Evolutionary conservation across 228 moss, liverwort and hornwort genomes (phyloP), one percentile per base, ranked within the genome.

Genomic region (Sphagnum magellanicum): DNA sequence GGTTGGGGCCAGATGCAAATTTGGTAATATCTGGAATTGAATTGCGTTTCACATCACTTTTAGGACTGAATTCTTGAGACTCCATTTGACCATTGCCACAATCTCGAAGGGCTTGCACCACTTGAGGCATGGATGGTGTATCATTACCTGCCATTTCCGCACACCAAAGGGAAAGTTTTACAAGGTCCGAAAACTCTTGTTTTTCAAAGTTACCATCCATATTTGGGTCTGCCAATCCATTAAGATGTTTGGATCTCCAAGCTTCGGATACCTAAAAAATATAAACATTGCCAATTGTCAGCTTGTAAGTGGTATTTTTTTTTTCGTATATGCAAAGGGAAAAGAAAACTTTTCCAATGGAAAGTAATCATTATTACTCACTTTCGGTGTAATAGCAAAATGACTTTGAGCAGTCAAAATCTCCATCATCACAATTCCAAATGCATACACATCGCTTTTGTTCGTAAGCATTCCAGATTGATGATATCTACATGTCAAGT

Each of bases 401-500:
- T 80, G 75, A 70, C 70, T 66, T 63, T 74, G 72, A 51, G 81
- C 87, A 8, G 81, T 81, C 52, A 81, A 62, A 47, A 81, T 61
- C 75, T 81, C 81, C 81, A 78, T 81, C 0, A 81, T 51, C 72
- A 81, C 81, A 46, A 75, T 78, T 53, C 81, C 78, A 51, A 69
- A 81, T 16, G 81, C 81, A 59, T 81, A 81, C 53, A 81, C 81
- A 70, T 81, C 81, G 61, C 81, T 81, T 61, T 81, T 81, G 59
- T 69, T 78, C 50, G 81, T 81, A 60, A 81, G 75, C 81, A 81
- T 72, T 16, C 81, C 81, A 13, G 69, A 78, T 70, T 81, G 74
- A 59, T 78, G 78, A 75, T 81, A 81, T 12, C 55, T 55, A 4
- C 55, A 55, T 8, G 9, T 55, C 55, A 55, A 8, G 8, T 55